Base-by-base conservation (phyloP, 73 alveolate genomes). In the Tetrahymena borealis region DNA sequence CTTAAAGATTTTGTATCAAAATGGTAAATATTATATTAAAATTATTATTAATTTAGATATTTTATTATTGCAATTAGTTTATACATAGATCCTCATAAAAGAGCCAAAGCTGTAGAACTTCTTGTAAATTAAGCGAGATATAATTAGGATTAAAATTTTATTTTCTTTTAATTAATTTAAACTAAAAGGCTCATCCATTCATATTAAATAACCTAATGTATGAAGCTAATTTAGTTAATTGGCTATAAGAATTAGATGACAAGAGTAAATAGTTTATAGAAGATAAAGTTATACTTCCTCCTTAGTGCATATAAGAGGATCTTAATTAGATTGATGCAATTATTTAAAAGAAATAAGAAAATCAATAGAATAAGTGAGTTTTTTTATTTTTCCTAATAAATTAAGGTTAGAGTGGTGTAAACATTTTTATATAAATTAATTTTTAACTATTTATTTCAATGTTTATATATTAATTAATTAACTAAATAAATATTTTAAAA, bases 81-180 rank as follows among this genome's bases (percentile, higher is more conserved):
- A 20, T 40, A 93, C 40, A 32, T 79, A 36, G 42, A 79, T 24
- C 95, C 95, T 9, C 41, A 78, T 16, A 92, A 93, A 79, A 78
- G 95, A 79, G 40, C 93, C 2, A 93, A 85, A 42, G 95, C 95
- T 3, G 38, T 35, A 33, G 95, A 93, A 28, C 90, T 93, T 33
- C 28, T 93, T 3, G 85, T 60, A 60, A 60, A 60, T 24, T 60
- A 24, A 0, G 28, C n/a, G n/a, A 24, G 28, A 16, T 60, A 11
- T 20, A 60, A 60, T 15, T 7, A 6, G 0, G 28, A 15, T 24
- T 1, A 60, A 0, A 20, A 0, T 18, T 60, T 60, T 15, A 60
- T 10, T 4, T 24, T 5, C 10, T 18, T n/a, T 60, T 60, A 15
- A 40, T 41, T n/a, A n/a, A n/a, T n/a, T n/a, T n/a, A n/a, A 41